A percentile compares a stretch with the other conserved stretches of the same genome.
phyloP scores from a whole-genome alignment of 805 yeast genomes.

The Wickerhamiella azyma region DNA sequence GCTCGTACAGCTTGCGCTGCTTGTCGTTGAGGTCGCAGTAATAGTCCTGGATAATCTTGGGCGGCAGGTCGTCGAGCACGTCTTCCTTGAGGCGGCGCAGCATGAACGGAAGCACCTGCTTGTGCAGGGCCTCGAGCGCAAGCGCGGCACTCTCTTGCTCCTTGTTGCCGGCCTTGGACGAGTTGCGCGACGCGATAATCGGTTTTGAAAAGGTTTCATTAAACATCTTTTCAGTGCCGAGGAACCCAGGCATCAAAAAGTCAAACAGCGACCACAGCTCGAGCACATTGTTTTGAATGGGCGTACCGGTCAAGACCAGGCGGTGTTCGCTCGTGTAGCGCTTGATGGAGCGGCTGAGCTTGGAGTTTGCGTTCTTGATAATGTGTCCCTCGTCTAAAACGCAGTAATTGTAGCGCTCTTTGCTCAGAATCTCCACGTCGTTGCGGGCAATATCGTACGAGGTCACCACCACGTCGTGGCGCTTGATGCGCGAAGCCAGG shows the following conservation, averaged over 20 bases:
- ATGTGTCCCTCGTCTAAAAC: conserved; percentile 97
- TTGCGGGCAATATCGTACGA: conserved; percentile 95
- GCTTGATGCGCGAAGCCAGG: conserved; percentile 37
- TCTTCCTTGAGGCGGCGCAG: conserved; percentile 91
- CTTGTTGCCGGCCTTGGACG: conserved; percentile 67
- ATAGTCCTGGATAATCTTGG: conserved; percentile 95
- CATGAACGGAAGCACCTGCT: conserved; percentile 93
- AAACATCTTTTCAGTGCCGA: conserved; percentile 88
- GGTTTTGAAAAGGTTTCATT: conserved; percentile 97
- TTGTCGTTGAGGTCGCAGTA: conserved; percentile 89
- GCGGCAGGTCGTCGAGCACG: conserved; percentile 90
- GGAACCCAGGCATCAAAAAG: conserved; percentile 95
- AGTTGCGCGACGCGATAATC: conserved; percentile 81
- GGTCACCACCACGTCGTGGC: conserved; percentile 78
- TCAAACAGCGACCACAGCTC: conserved; percentile 97
- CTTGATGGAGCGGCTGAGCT: conserved; percentile 80
- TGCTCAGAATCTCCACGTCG: conserved; percentile 53
- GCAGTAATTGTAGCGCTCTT: conserved; percentile 74
- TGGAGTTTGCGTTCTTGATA: conserved; percentile 80
- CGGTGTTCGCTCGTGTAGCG: conserved; percentile 74
- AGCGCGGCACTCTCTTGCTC: conserved; percentile 96
- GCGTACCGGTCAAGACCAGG: conserved; percentile 87
- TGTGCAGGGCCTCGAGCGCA: conserved; percentile 90
- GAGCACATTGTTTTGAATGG: conserved; percentile 91
- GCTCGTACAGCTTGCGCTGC: conserved; percentile 76